These are phyloP conservation scores for Aspergillus taichungensis DNA, from an alignment of 495 filamentous ascomycete species.

Conservation along the genomic window DNA sequence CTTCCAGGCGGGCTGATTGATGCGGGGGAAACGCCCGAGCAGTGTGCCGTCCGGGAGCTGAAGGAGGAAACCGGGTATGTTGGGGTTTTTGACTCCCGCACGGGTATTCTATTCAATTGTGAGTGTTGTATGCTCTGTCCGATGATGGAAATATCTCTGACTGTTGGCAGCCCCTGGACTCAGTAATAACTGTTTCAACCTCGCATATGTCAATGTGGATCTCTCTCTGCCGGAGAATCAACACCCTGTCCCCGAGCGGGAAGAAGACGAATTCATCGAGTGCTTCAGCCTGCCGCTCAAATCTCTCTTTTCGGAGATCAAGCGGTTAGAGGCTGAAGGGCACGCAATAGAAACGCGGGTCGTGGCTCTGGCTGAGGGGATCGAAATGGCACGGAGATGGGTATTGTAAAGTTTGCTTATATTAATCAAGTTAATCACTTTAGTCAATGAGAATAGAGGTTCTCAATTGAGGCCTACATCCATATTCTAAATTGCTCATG, in stretches of 20 bases:
- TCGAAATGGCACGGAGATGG: constrained; percentile 65
- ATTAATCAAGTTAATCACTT: no score
- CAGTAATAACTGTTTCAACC: constrained; percentile 78
- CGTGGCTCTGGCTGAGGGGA: constrained; percentile 75
- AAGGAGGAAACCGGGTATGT: constrained; percentile 93
- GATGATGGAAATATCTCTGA: not conserved
- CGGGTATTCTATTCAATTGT: constrained; percentile 82
- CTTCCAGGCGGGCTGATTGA: constrained; percentile 83
- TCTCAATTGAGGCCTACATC: no score
- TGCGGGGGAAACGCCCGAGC: constrained; percentile 65
- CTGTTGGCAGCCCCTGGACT: constrained; percentile 55
- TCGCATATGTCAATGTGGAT: constrained; percentile 82
- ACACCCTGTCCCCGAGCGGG: constrained; percentile 61
- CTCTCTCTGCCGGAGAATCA: constrained; percentile 61
- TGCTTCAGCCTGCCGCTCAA: constrained; percentile 63
- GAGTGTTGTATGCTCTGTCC: constrained; percentile 9
- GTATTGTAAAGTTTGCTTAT: constrained; percentile 20
- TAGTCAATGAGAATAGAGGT: no score
- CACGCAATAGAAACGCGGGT: constrained; percentile 82
- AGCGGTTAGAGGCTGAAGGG: constrained; percentile 60
- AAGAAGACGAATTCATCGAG: constrained; percentile 88
- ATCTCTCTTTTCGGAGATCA: constrained; percentile 57
- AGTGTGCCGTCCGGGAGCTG: constrained; percentile 79
- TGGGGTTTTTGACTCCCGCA: constrained; percentile 55
- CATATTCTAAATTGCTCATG: no score